Conservation (phyloP, 257 asterid genomes). For the Marsdenia floribunda region DNA sequence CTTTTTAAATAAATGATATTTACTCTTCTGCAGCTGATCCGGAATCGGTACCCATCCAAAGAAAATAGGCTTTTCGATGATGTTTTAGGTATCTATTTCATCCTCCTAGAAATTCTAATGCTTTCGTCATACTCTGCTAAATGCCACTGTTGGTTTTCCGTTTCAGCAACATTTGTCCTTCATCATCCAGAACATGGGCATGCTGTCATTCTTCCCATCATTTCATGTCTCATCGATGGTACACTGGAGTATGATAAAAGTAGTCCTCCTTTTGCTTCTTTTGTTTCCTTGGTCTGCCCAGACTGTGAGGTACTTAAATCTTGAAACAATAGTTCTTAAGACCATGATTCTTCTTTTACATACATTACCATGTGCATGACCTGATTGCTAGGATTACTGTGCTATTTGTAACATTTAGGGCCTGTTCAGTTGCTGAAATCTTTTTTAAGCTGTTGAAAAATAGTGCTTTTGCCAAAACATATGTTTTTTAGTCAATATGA, state of each 20-base stretch:
- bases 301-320: slow-evolving; percentile 58
- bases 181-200: slow-evolving; percentile 99
- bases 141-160: slow-evolving; percentile 20
- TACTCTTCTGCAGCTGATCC: slow-evolving; percentile 64
- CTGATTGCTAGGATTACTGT: neutral
- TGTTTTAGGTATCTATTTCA: slow-evolving; percentile 62
- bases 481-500: neutral
- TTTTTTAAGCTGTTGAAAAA: neutral
- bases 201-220: slow-evolving; percentile 89
- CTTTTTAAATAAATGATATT: slow-evolving; percentile 15
- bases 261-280: slow-evolving; percentile 86
- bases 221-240: slow-evolving; percentile 83
- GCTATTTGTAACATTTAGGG: neutral
- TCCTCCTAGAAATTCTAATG: slow-evolving; percentile 3
- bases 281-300: slow-evolving; percentile 82
- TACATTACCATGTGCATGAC: slow-evolving; percentile 1
- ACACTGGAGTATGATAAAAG: slow-evolving; percentile 68
- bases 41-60: slow-evolving; percentile 76
- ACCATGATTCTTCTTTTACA: slow-evolving; percentile 6
- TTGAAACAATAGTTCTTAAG: neutral
- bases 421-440: neutral
- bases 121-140: neutral
- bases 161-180: slow-evolving; percentile 91
- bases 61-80: slow-evolving; percentile 91
- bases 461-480: too few relatives aligned